Base-by-base conservation (phyloP, 495 filamentous ascomycete genomes). In the Immersiella caudata region DNA sequence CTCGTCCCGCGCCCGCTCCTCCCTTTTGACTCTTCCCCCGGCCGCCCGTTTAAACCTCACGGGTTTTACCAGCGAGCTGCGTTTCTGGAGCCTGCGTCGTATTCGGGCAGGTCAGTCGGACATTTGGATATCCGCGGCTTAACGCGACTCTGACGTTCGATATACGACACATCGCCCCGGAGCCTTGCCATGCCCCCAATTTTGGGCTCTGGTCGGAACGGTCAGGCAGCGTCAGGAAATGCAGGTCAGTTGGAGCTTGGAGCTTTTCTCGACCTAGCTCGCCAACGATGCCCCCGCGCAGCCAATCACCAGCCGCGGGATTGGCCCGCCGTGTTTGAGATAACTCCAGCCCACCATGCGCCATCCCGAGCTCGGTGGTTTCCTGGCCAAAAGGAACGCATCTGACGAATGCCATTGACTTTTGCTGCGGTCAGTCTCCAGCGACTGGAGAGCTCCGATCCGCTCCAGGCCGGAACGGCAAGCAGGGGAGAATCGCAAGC, bases 51-150 rank as follows among this genome's bases (percentile, higher is more conserved):
- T 46, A 2, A 46, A 12, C 40, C 16, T 14, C 40, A 12, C 40
- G 40, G 11, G 40, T 46, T 46, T 46, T 46, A 46, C 40, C 40
- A 46, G 16, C 11, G 40, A 14, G 40, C 2, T 46, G 29, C 16
- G 40, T 46, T 12, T 18, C 11, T 18, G 40, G n/a, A 25, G 24
- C 54, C 7, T 29, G 33, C 11, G 26, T 63, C 60, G 66, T 57
- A 68, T 59, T 58, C 50, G 65, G 58, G 56, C 56, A 60, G 65
- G 49, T 35, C 61, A 14, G 46, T 27, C 51, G 24, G 20, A 35
- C 51, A 24, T 25, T 67, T 54, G 68, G 65, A 60, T 70, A 67
- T 70, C 56, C 60, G 56, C 65, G 68, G 68, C 68, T 70, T 65
- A 65, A 56, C 52, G 33, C 29, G 20, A 64, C 22, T 35, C 60